A percentile compares a stretch with the other conserved stretches of the same genome.
Conservation (phyloP, 352 stramenopile species). For the Pythium phragmiticola region DNA sequence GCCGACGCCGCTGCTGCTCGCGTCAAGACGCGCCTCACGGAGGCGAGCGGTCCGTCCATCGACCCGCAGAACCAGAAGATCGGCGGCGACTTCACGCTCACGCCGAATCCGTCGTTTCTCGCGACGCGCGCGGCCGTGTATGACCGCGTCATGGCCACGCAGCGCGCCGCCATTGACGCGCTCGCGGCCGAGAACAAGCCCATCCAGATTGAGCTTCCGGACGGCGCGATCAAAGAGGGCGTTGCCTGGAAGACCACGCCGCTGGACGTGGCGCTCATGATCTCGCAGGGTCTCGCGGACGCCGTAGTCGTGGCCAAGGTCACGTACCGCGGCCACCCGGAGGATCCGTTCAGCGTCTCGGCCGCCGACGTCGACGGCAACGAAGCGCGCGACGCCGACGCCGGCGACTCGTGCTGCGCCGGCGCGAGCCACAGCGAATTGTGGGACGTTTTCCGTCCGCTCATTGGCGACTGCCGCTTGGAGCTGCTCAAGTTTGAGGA, state of each 20-base stretch:
- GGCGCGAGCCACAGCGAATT: constrained; percentile 76
- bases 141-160: constrained; percentile 75
- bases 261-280: constrained; percentile 93
- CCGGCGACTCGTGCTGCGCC: constrained; percentile 41
- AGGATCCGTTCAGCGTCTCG: constrained; percentile 76
- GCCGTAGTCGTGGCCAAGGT: constrained; percentile 93
- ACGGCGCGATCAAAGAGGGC: constrained; percentile 93
- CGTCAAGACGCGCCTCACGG: constrained; percentile 77
- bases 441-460: constrained; percentile 96
- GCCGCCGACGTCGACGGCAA: constrained; percentile 90
- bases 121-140: constrained; percentile 80
- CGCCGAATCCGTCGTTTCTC: constrained; percentile 85
- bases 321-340: constrained; percentile 59
- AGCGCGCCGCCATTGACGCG: constrained; percentile 68
- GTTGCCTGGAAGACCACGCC: constrained; percentile 94
- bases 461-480: constrained; percentile 96
- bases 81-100: constrained; percentile 75
- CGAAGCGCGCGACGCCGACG: constrained; percentile 57
- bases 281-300: constrained; percentile 96
- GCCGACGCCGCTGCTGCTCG: constrained; percentile 36
- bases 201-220: constrained; percentile 97
- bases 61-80: constrained; percentile 67
- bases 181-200: constrained; percentile 80
- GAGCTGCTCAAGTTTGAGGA: constrained; percentile 99
- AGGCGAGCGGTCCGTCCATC: constrained; percentile 71